Base-by-base conservation (phyloP, 768 basidiomycete genomes). In the Lyophyllum atratum region DNA sequence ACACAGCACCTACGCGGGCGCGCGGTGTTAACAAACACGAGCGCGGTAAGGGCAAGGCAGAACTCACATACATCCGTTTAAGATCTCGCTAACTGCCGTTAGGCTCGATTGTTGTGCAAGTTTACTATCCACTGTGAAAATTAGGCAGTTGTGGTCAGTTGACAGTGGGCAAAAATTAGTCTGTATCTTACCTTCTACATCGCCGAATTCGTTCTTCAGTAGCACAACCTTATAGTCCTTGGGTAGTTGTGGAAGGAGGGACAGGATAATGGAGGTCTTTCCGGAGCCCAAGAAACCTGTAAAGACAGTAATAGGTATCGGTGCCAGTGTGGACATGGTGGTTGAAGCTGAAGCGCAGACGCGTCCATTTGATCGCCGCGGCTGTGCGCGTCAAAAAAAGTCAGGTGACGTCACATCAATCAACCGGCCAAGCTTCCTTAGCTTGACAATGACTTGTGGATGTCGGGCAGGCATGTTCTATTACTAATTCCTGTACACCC, bases 171-270 rank as follows among this genome's bases (percentile, higher is more conserved):
- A n/a, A n/a, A n/a, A n/a, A n/a, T n/a, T n/a, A n/a, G n/a, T n/a
- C n/a, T n/a, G n/a, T n/a, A n/a, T n/a, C n/a, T n/a, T 33, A 89
- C 92, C 92, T 83, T 95, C 85, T 12, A 96, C 81, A 75, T 98
- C 94, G 17, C 95, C 95, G 66, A 93, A 97, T 70, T 98, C 95
- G 74, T 98, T 98, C 78, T 98, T 98, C 60, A 98, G 80, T 37
- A 98, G 74, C 6, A 95, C 93, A 29, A 91, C 89, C 65, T 85
- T 92, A 80, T 95, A 95, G 65, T 91, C 88, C 52, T 85, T 83
- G 2, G 93, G 92, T 7, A 98, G 78, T 62, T 86, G 85, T 2
- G 89, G 87, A 2, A 97, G 81, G 1, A 96, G 77, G 1, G 90
- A 89, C 17, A 96, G 83, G 60, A 97, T 95, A 25, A 90, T 77